Evolutionary conservation across 2,329 filamentous ascomycete genomes (phyloP), one percentile per base, ranked within the genome.

Genomic region (Colletotrichum tanaceti): DNA sequence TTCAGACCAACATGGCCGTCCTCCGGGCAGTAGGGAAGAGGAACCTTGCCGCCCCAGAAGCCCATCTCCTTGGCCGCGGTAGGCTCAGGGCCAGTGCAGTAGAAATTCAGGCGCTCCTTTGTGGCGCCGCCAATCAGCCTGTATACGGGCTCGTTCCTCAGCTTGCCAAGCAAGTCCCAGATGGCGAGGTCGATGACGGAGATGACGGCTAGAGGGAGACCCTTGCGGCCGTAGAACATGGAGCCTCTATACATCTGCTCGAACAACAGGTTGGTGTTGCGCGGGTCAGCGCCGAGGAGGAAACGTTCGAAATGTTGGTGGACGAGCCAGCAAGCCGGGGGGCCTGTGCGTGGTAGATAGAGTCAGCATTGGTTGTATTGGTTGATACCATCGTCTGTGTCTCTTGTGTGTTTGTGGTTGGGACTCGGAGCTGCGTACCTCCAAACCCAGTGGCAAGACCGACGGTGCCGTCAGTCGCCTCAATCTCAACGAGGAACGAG

Each of bases 221-320:
- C 94, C 80, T 98, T 98, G 73, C 94, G 91, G 70, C 94, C 94
- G 77, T 98, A 98, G 84, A 97, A 98, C 93, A 97, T 97, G 73
- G 93, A 97, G 2, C 87, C 92, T 69, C 94, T 90, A 84, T 97
- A 98, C 94, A 98, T 97, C 79, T 97, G 93, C 83, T 98, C 94
- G 77, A 97, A 98, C 38, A 98, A 84, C 71, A 94, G 87, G 80
- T 97, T 97, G 61, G 93, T 97, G 77, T 98, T 93, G 74, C 94
- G 87, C 13, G 94, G 94, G 78, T 98, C 94, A 74, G 93, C 90
- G 49, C 93, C 94, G 73, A 97, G 86, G 70, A 98, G 83, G 86
- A 98, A 98, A 71, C 94, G 89, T 80, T 96, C 91, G 78, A 98
- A 97, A 81, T 98, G 94, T 80, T 97, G 91, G 76, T 95, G 91